Evolutionary conservation across 306 rosid species (phyloP).

Genomic region (Vigna nakashimae): DNA sequence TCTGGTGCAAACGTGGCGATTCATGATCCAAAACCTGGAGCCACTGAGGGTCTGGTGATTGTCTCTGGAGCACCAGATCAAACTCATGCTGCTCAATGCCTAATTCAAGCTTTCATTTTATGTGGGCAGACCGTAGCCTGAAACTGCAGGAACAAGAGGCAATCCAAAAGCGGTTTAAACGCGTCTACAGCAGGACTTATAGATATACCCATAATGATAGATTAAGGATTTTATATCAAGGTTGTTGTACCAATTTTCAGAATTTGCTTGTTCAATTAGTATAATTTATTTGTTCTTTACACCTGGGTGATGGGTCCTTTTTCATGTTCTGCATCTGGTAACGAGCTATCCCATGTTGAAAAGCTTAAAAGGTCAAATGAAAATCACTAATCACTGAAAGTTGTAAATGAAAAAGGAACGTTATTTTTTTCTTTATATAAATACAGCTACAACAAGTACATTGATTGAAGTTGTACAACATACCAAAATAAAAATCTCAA

Average conservation of each 20-base stretch:
- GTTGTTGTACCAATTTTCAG: not conserved
- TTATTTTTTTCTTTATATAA: not conserved
- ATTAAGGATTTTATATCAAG: conserved; percentile 17
- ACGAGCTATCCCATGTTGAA: not conserved
- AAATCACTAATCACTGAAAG: not conserved
- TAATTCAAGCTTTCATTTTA: conserved; percentile 86
- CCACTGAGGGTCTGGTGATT: conserved; percentile 58
- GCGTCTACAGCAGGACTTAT: conserved; percentile 14
- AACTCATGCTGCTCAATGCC: conserved; percentile 74
- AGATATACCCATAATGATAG: not conserved
- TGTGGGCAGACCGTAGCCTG: conserved; percentile 64
- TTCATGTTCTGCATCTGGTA: not conserved
- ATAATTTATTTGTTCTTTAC: not conserved
- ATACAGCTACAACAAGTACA: not conserved
- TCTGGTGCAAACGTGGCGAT: conserved; percentile 76
- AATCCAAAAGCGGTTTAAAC: conserved; percentile 1
- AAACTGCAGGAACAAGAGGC: conserved; percentile 32
- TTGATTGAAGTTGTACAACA: conserved; percentile 16
- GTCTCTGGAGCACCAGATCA: conserved; percentile 71
- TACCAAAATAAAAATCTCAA: conserved; percentile 25
- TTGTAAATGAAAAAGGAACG: too few species aligned
- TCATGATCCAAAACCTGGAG: conserved; percentile 71
- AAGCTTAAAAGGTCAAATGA: not conserved
- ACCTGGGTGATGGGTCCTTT: too few species aligned
- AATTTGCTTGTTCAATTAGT: not conserved